These are phyloP conservation scores for Solidago caesia DNA, from an alignment of 129 eudicot genomes.

Conservation along the genomic window DNA sequence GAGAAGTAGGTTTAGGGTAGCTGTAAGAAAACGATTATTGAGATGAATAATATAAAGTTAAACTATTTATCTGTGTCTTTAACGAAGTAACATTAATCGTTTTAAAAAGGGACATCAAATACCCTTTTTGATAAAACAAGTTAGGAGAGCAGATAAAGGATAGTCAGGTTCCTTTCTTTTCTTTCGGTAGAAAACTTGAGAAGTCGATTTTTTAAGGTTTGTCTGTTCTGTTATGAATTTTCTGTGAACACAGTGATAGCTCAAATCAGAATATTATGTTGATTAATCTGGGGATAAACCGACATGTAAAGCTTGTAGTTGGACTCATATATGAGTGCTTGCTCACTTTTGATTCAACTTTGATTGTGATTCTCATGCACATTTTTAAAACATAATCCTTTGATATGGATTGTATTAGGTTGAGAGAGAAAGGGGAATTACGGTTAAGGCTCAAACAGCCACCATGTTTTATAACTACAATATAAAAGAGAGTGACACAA, in stretches of 20 bases:
- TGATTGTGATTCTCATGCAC: background rate
- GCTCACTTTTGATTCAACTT: background rate
- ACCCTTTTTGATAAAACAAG: background rate
- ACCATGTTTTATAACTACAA: slow-evolving; percentile 77
- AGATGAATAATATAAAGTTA: too few relatives aligned
- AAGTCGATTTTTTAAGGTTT: too few relatives aligned
- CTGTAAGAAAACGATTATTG: background rate
- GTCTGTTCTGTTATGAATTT: too few relatives aligned
- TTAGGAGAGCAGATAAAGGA: background rate
- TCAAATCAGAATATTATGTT: background rate
- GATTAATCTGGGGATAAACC: background rate
- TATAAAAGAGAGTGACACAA: slow-evolving; percentile 40
- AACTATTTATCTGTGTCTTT: too few relatives aligned
- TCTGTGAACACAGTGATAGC: background rate
- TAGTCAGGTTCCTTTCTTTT: background rate
- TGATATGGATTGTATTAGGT: slow-evolving; percentile 50
- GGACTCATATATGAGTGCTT: slow-evolving; percentile 1
- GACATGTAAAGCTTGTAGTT: too few relatives aligned
- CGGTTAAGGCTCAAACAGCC: slow-evolving; percentile 97
- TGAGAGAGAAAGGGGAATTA: slow-evolving; percentile 96
- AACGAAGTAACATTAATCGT: too few relatives aligned
- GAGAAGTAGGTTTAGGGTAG: slow-evolving; percentile 3
- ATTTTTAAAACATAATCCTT: background rate
- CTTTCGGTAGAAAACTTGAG: too few relatives aligned
- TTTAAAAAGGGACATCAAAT: background rate